Conservation (phyloP, 345 rosid genomes). For the Eucalyptus rudis region DNA sequence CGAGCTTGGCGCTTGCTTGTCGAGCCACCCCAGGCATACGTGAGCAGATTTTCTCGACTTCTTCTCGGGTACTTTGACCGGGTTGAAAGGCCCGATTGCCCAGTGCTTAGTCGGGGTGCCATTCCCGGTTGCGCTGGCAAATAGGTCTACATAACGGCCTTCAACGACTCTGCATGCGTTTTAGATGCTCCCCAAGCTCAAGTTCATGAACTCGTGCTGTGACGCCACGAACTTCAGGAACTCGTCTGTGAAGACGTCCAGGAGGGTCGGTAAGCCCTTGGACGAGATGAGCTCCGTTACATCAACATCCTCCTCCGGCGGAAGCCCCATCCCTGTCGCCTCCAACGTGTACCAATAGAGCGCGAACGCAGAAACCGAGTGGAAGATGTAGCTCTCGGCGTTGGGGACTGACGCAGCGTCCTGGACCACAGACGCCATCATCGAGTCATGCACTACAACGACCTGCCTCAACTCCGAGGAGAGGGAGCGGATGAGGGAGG, state of each 20-base stretch:
- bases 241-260: constrained; percentile 24
- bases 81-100: constrained; percentile 6
- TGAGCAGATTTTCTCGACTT: background rate
- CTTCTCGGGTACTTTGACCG: background rate
- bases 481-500: background rate
- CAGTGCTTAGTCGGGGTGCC: background rate
- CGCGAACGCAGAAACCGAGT: background rate
- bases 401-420: background rate
- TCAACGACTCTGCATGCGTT: background rate
- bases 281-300: background rate
- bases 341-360: background rate
- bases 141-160: background rate
- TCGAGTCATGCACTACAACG: background rate
- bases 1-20: background rate
- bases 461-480: background rate
- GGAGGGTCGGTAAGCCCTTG: background rate
- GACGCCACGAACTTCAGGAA: background rate
- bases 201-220: background rate
- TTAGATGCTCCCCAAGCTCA: background rate
- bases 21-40: constrained; percentile 6
- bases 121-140: background rate
- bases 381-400: background rate
- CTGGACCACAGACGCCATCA: constrained; percentile 4
- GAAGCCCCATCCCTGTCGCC: background rate
- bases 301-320: background rate